Evolutionary conservation across 1,284 basidiomycete genomes (phyloP).

Genomic region (Ceratobasidium theobromae): DNA sequence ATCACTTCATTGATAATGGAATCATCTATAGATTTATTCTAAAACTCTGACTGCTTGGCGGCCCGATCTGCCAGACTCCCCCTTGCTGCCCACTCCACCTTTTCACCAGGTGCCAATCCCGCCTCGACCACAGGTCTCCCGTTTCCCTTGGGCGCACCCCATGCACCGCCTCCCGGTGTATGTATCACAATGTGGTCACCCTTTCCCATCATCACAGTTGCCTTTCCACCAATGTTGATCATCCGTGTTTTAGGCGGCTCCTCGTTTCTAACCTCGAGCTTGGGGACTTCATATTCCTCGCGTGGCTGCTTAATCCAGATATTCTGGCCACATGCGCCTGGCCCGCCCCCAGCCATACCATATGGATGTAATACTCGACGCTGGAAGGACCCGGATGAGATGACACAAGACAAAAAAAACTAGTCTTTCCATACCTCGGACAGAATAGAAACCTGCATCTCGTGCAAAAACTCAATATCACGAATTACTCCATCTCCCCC

Average conservation of each 20-base stretch:
- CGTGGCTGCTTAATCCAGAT: constrained; percentile 84
- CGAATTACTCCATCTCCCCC: constrained; percentile 89
- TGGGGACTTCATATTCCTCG: constrained; percentile 61
- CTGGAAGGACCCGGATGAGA: constrained; percentile 45
- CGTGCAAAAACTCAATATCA: constrained; percentile 85
- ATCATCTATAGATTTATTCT: constrained; percentile 11
- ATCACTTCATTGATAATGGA: not conserved
- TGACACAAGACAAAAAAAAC: not conserved
- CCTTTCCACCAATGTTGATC: constrained; percentile 92
- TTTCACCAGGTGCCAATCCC: constrained; percentile 38
- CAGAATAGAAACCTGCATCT: constrained; percentile 83
- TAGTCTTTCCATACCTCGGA: constrained; percentile 60
- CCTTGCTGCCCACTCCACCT: constrained; percentile 65
- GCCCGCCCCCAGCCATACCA: constrained; percentile 83
- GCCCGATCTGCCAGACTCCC: constrained; percentile 73
- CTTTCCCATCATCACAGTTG: constrained; percentile 82
- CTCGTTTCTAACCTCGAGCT: constrained; percentile 1
- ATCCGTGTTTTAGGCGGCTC: constrained; percentile 49
- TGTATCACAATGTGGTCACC: constrained; percentile 80
- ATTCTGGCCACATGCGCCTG: constrained; percentile 77
- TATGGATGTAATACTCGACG: constrained; percentile 87
- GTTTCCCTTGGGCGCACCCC: constrained; percentile 59
- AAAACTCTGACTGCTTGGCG: constrained; percentile 66
- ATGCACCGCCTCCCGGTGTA: constrained; percentile 93
- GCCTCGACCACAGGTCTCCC: constrained; percentile 31